phyloP scores from a whole-genome alignment of 805 yeast species.

The Nakazawaea molendinolei region DNA sequence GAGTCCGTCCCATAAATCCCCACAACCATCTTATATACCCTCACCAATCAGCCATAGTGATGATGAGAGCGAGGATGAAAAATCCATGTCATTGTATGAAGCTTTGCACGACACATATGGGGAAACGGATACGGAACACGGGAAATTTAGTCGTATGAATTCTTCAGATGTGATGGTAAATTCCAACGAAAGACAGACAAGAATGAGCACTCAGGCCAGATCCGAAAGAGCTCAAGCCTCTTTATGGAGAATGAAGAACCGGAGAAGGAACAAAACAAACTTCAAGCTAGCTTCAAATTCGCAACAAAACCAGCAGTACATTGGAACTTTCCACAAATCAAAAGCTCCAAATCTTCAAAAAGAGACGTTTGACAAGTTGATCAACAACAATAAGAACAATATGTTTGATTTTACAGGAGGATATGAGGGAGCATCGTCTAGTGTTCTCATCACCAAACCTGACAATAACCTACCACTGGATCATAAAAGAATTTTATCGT shows the following conservation, averaged over 20 bases:
- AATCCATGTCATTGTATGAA: constrained; percentile 61
- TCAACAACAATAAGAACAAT: constrained; percentile 1
- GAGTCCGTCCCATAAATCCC: background rate
- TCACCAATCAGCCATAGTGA: constrained; percentile 19
- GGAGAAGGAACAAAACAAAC: constrained; percentile 46
- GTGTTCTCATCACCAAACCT: background rate
- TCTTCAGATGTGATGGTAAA: too few species aligned
- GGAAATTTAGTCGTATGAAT: too few species aligned
- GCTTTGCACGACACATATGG: constrained; percentile 31
- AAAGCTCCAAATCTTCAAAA: constrained; percentile 2
- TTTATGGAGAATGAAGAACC: constrained; percentile 48
- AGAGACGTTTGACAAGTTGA: constrained; percentile 2
- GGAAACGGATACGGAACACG: background rate
- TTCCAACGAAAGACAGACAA: constrained; percentile 26
- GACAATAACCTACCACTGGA: background rate
- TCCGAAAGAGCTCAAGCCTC: constrained; percentile 64
- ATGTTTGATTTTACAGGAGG: constrained; percentile 7
- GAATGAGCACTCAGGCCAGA: constrained; percentile 35
- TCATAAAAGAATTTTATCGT: constrained; percentile 10
- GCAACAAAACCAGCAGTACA: constrained; percentile 15
- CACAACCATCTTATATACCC: constrained; percentile 12
- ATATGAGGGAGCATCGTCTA: background rate
- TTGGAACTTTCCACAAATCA: constrained; percentile 7
- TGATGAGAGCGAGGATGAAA: constrained; percentile 52
- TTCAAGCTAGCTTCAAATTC: constrained; percentile 26